phyloP scores from a whole-genome alignment of 2,329 filamentous ascomycete species.

The Coniochaeta sp. region DNA sequence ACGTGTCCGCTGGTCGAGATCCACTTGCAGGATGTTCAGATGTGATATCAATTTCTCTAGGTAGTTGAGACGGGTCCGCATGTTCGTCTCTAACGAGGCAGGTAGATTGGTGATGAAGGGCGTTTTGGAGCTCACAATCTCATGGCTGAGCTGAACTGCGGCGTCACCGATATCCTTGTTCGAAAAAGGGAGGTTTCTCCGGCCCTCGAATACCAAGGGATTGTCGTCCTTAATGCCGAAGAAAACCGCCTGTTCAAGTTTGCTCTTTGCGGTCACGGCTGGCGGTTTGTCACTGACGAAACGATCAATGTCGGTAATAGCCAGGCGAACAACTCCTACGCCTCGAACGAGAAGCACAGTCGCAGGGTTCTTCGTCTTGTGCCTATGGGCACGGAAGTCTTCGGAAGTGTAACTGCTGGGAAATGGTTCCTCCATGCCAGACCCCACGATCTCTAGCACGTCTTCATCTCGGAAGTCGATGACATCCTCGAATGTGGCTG shows the following conservation, averaged over 20 bases:
- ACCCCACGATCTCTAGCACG: slow-evolving; percentile 56
- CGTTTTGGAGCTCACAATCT: slow-evolving; percentile 73
- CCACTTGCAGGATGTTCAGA: slow-evolving; percentile 57
- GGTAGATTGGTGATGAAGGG: slow-evolving; percentile 66
- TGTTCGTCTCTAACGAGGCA: slow-evolving; percentile 73
- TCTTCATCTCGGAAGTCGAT: slow-evolving; percentile 67
- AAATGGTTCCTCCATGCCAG: slow-evolving; percentile 55
- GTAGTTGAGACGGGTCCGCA: slow-evolving; percentile 65
- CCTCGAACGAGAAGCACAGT: slow-evolving; percentile 57
- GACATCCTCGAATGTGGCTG: slow-evolving; percentile 74
- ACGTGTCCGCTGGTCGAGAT: slow-evolving; percentile 59
- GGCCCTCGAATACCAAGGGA: slow-evolving; percentile 75
- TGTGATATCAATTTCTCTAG: slow-evolving; percentile 69
- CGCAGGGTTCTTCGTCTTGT: slow-evolving; percentile 54
- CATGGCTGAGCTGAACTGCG: slow-evolving; percentile 69
- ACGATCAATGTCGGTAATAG: slow-evolving; percentile 50
- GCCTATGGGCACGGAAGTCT: slow-evolving; percentile 40
- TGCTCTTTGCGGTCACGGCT: slow-evolving; percentile 72
- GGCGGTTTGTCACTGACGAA: slow-evolving; percentile 52
- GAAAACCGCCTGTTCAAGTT: slow-evolving; percentile 91
- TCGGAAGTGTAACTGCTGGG: slow-evolving; percentile 28
- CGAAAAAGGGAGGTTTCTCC: slow-evolving; percentile 59
- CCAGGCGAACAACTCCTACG: slow-evolving; percentile 52
- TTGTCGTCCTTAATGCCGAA: slow-evolving; percentile 78
- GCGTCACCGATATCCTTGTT: slow-evolving; percentile 67